Base-by-base conservation (phyloP, 164 flowering plant species). In the Chimonanthus salicifolius region DNA sequence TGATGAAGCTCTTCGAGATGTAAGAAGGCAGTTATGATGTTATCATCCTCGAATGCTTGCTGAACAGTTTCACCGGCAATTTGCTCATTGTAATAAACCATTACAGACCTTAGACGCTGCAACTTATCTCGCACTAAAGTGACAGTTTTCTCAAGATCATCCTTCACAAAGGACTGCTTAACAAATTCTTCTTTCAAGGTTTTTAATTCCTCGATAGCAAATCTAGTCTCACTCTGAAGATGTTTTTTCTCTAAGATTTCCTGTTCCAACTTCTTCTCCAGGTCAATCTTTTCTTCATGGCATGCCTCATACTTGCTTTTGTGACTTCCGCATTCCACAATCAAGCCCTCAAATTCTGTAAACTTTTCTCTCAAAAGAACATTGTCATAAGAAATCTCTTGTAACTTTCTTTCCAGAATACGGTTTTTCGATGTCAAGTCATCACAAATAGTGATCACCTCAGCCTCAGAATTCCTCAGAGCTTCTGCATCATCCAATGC, bases 1-100 rank as follows among this genome's bases (percentile, higher is more conserved):
- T 75, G 62, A 75, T 85, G 92, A 67, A 86, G 81, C 78, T 85
- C 78, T 77, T 88, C 95, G 65, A 92, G 74, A 47, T 75, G 83
- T 78, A 73, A 67, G 62, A 85, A 48, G 51, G 71, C 47, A 68
- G 70, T 80, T 21, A 86, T 72, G 33, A 33, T 33, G 75, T 82
- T 81, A 69, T 49, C 50, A 47, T 68, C 71, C 65, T 84, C 86
- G 76, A 78, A 47, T 62, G 80, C 76, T 65, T 66, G 75, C 68
- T 45, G 75, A 9, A 48, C n/a, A 62, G 74, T 62, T 74, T 73
- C 74, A 75, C 72, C 64, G 70, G 51, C 67, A 9, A 77, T 68
- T 44, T 78, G 77, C 47, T 83, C 70, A 20, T 58, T 49, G 76
- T 82, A 78, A 49, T 81, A 78, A 67, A 72, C 72, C 78, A 88